These are phyloP conservation scores for Rutstroemia sp. DNA, from an alignment of 2,329 filamentous ascomycete species.

Conservation along the genomic window DNA sequence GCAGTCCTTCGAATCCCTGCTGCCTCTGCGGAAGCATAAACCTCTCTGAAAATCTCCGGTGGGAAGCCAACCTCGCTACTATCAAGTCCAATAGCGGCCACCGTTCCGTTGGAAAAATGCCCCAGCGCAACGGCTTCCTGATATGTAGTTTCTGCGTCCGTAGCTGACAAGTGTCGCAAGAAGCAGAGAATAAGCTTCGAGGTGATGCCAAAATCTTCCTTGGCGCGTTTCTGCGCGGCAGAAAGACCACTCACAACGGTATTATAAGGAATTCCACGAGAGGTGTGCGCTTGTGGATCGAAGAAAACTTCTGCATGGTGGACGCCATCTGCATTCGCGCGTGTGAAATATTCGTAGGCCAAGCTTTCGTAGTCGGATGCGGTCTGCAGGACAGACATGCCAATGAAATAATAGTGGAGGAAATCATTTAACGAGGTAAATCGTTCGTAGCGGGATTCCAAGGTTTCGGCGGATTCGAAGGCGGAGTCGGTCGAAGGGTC, in stretches of 20 bases:
- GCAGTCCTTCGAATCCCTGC: conserved; percentile 57
- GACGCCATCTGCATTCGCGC: conserved; percentile 56
- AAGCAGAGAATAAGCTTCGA: conserved; percentile 66
- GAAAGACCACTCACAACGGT: conserved; percentile 58
- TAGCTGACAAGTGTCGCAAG: conserved; percentile 58
- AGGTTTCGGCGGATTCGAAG: conserved; percentile 51
- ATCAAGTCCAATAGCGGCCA: conserved; percentile 60
- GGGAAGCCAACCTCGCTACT: conserved; percentile 53
- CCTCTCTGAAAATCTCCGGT: conserved; percentile 51
- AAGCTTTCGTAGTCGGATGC: conserved; percentile 64
- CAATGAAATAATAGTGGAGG: conserved; percentile 70
- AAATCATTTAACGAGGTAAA: conserved; percentile 73
- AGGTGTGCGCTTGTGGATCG: conserved; percentile 68
- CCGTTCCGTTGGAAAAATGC: conserved; percentile 42
- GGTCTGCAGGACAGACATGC: conserved; percentile 60
- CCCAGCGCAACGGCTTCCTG: conserved; percentile 34
- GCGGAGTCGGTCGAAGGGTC: conserved; percentile 47
- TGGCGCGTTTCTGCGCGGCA: conserved; percentile 51
- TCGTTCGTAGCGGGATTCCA: conserved; percentile 55
- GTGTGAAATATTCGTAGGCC: conserved; percentile 63
- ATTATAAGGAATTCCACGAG: conserved; percentile 53
- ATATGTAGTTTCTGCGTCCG: conserved; percentile 44
- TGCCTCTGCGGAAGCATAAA: conserved; percentile 48
- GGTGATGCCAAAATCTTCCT: conserved; percentile 55
- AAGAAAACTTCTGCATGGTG: conserved; percentile 74